Conservation (phyloP, 1,284 basidiomycete genomes). For the Ceratobasidium sp. region DNA sequence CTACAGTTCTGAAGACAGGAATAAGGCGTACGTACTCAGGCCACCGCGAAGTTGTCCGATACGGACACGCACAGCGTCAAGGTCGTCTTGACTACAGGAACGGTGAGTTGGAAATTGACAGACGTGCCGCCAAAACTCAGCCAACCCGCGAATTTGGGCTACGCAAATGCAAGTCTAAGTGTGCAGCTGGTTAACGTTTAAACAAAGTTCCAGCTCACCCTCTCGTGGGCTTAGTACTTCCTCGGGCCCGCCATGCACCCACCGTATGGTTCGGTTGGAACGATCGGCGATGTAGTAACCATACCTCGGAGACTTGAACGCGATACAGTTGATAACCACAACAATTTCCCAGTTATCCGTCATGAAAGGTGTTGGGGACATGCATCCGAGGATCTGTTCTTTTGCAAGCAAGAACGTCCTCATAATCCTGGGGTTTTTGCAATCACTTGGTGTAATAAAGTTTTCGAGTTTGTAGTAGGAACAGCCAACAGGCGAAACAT, state of each 20-base stretch:
- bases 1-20: background rate
- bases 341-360: background rate
- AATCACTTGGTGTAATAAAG: constrained; percentile 6
- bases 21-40: background rate
- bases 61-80: background rate
- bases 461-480: background rate
- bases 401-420: background rate
- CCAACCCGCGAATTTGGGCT: background rate
- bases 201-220: background rate
- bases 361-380: background rate
- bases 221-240: background rate
- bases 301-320: background rate
- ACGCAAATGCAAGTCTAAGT: background rate
- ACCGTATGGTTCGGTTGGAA: background rate
- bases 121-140: background rate
- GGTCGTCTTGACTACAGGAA: background rate
- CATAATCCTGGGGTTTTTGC: background rate
- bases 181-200: background rate
- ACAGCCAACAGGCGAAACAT: background rate
- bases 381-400: background rate
- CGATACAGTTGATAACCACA: background rate
- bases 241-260: background rate
- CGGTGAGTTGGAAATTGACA: background rate
- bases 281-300: constrained; percentile 7
- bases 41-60: background rate